A percentile compares a stretch with the other conserved stretches of the same genome.
Evolutionary conservation across 352 stramenopile genomes (phyloP).

Genomic region (Globisporangium camurandrum): DNA sequence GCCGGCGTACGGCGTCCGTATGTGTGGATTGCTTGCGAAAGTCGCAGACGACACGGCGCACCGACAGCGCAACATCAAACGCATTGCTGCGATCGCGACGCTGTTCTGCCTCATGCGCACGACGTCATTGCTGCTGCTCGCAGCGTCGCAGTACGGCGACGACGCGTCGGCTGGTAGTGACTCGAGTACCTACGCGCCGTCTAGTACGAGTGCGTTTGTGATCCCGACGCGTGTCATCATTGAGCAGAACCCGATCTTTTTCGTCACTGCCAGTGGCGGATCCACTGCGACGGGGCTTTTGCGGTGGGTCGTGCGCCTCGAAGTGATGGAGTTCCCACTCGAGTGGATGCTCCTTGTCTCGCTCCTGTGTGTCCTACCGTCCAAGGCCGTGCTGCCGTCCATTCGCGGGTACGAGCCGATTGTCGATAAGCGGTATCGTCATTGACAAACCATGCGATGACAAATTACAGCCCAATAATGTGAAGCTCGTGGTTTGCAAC

Average conservation of each 20-base stretch:
- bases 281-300: slow-evolving; percentile 19
- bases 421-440: slow-evolving; percentile 5
- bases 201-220: slow-evolving; percentile 14
- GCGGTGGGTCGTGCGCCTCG: slow-evolving; percentile 50
- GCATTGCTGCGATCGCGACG: slow-evolving; percentile 46
- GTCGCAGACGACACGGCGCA: slow-evolving; percentile 38
- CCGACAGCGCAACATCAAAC: slow-evolving; percentile 49
- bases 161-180: not conserved
- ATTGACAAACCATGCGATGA: no score
- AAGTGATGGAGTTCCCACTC: slow-evolving; percentile 52
- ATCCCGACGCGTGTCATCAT: slow-evolving; percentile 38
- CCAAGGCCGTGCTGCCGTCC: slow-evolving; percentile 36
- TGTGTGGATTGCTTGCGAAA: slow-evolving; percentile 51
- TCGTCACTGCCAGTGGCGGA: slow-evolving; percentile 33
- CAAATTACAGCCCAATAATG: no score
- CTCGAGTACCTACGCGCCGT: no score
- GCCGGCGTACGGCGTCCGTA: slow-evolving; percentile 38
- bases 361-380: slow-evolving; percentile 48
- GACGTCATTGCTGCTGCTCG: slow-evolving; percentile 34
- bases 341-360: slow-evolving; percentile 54
- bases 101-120: slow-evolving; percentile 51
- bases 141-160: slow-evolving; percentile 29
- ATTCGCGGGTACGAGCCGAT: slow-evolving; percentile 56
- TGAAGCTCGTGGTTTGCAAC: no score
- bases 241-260: slow-evolving; percentile 55